Evolutionary conservation across 768 basidiomycete genomes (phyloP), one percentile per base, ranked within the genome.

Genomic region (Mycena olivaceomarginata): DNA sequence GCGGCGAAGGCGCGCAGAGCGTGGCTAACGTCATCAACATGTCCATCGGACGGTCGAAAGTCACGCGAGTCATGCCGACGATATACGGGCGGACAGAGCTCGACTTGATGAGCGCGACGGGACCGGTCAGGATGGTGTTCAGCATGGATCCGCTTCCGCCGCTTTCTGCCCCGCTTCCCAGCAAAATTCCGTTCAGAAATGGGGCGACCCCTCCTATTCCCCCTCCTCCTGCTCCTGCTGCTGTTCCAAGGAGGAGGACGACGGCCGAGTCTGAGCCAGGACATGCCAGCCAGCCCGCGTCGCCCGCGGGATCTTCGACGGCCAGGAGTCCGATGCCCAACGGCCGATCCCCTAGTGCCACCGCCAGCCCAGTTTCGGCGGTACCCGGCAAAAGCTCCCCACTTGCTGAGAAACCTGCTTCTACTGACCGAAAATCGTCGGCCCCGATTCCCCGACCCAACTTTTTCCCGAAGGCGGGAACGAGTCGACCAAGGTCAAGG

Each of bases 401-500:
- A 16, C 69, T 79, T 57, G 75, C 78, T 40, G 78, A 60, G 37
- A 51, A 56, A 59, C 53, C 64, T 53, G 46, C 53, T 18, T 45
- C 45, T 51, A 59, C 72, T 48, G 75, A 64, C 40, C 37, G 51
- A 59, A 65, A 67, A 57, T 22, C 76, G 11, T 75, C 79, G 51
- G 83, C 80, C 2, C 82, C 81, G 6, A 87, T 94, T 39, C 93
- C 91, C 0, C 84, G 94, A 16, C 87, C 93, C 0, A 93, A 94
- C 63, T 95, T 96, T 80, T 88, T 91, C 72, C 94, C 95, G 0
- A 89, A 89, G 71, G 87, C 86, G 11, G 87, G 88, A 9, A 87
- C 87, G 4, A 80, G 86, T 11, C 85, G 95, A 7, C 96, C 95
- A 6, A 84, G 95, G 66, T 95, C 94, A 25, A 85, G 94, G 80